Evolutionary conservation across 805 yeast genomes (phyloP).

Genomic region (Sporopachydermia lactativora): DNA sequence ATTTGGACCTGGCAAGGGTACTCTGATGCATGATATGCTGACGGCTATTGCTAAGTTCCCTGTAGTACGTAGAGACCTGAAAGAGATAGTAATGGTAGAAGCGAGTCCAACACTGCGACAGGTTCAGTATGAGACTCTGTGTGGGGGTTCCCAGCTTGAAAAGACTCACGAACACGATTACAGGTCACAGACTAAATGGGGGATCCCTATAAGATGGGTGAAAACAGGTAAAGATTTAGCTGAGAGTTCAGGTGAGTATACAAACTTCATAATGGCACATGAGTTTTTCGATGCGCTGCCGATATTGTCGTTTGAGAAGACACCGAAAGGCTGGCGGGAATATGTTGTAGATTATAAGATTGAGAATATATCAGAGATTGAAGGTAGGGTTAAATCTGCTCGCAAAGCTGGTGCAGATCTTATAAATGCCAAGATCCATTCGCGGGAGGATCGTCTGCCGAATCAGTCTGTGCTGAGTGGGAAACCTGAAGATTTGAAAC

Average conservation of each 20-base stretch:
- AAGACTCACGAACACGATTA: conserved; percentile 20
- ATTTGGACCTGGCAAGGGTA: conserved; percentile 80
- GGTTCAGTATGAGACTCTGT: conserved; percentile 38
- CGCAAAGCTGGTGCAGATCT: conserved; percentile 4
- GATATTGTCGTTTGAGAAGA: conserved; percentile 49
- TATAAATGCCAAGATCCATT: neutral
- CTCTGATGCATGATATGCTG: conserved; percentile 55
- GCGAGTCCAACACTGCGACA: conserved; percentile 51
- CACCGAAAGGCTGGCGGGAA: conserved; percentile 68
- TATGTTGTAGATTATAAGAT: conserved; percentile 42
- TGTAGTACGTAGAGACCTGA: conserved; percentile 12
- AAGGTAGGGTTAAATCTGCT: conserved; percentile 12
- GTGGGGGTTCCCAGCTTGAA: conserved; percentile 18
- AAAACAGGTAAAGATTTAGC: conserved; percentile 39
- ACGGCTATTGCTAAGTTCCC: conserved; percentile 29
- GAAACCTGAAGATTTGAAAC: conserved; percentile 4
- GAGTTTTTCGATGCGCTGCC: conserved; percentile 86
- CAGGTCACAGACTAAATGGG: conserved; percentile 33
- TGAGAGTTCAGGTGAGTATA: conserved; percentile 13
- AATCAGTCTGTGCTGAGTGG: conserved; percentile 10
- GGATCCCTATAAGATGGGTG: conserved; percentile 41
- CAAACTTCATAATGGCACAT: conserved; percentile 65
- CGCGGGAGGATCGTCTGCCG: conserved; percentile 11
- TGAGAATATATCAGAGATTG: conserved; percentile 3
- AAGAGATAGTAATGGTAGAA: conserved; percentile 44